phyloP scores from a whole-genome alignment of 345 rosid genomes.

The Odontarrhena argentea region DNA sequence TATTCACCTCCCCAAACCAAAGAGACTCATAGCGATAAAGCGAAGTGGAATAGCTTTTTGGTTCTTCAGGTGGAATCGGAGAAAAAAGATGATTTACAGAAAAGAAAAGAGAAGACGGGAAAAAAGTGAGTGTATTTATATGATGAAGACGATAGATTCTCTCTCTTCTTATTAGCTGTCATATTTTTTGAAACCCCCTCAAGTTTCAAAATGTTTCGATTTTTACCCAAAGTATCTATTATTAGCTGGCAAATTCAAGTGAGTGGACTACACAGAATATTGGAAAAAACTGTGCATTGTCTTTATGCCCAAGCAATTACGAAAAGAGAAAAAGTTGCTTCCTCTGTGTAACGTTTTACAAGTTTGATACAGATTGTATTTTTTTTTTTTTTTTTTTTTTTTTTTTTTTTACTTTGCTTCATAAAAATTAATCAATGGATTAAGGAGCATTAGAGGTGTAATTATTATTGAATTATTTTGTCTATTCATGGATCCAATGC shows the following conservation, averaged over 20 bases:
- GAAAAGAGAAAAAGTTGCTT: neutral
- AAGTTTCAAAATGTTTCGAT: neutral
- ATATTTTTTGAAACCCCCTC: conserved; percentile 19
- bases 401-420: too few relatives aligned
- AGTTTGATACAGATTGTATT: neutral
- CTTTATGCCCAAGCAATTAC: conserved; percentile 10
- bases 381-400: too few relatives aligned
- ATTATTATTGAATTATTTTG: too few relatives aligned
- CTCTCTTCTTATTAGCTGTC: conserved; percentile 37
- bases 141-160: conserved; percentile 29
- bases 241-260: conserved; percentile 19
- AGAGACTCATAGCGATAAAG: conserved; percentile 34
- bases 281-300: conserved; percentile 1
- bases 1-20: conserved; percentile 38
- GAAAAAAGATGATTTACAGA: conserved; percentile 26
- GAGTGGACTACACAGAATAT: neutral
- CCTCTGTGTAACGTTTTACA: neutral
- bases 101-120: conserved; percentile 13
- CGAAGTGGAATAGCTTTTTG: conserved; percentile 19
- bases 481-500: neutral
- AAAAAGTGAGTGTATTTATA: conserved; percentile 30
- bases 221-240: neutral
- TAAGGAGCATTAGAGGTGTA: too few relatives aligned
- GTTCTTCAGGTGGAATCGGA: conserved; percentile 21
- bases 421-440: too few relatives aligned